A percentile compares a stretch with the other conserved stretches of the same genome.
These are phyloP conservation scores for Xylariales sp. DNA, from an alignment of 2,329 filamentous ascomycete species.

Conservation along the genomic window DNA sequence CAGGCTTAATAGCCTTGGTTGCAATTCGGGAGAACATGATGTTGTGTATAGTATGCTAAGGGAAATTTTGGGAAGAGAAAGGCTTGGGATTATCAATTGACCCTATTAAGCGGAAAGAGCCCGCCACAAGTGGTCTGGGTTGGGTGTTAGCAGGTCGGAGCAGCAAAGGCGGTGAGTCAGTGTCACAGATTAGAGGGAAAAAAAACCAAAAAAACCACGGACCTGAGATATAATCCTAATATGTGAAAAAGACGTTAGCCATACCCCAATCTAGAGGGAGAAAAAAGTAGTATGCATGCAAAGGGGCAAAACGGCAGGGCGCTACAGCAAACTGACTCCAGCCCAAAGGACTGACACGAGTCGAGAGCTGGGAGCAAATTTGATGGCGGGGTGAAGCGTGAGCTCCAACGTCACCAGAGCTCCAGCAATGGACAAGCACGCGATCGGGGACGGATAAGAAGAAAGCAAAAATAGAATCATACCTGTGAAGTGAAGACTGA, in stretches of 20 bases:
- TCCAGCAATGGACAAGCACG: background rate
- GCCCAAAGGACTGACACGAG: background rate
- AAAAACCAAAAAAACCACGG: too few relatives aligned
- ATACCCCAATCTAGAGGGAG: too few relatives aligned
- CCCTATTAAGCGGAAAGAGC: conserved; percentile 40
- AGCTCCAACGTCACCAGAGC: too few relatives aligned
- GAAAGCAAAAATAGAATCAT: conserved; percentile 29
- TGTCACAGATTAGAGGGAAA: conserved; percentile 13
- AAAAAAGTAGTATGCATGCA: too few relatives aligned
- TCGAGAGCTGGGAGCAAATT: background rate
- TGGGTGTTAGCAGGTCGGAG: conserved; percentile 34
- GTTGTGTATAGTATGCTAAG: too few relatives aligned
- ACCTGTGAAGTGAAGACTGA: conserved; percentile 87
- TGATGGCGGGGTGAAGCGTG: background rate
- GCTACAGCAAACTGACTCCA: too few relatives aligned
- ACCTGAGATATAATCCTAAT: conserved; percentile 79
- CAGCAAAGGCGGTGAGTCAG: conserved; percentile 38
- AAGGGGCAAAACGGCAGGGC: too few relatives aligned
- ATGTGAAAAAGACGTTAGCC: conserved; percentile 36
- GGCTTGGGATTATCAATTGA: conserved; percentile 23
- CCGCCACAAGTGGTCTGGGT: conserved; percentile 50
- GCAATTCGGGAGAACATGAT: conserved; percentile 58
- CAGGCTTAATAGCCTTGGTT: conserved; percentile 47
- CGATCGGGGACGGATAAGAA: conserved; percentile 8
- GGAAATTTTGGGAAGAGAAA: conserved; percentile 11